Evolutionary conservation across 768 basidiomycete species (phyloP), one percentile per base, ranked within the genome.

Genomic region (Boletus fagicola): DNA sequence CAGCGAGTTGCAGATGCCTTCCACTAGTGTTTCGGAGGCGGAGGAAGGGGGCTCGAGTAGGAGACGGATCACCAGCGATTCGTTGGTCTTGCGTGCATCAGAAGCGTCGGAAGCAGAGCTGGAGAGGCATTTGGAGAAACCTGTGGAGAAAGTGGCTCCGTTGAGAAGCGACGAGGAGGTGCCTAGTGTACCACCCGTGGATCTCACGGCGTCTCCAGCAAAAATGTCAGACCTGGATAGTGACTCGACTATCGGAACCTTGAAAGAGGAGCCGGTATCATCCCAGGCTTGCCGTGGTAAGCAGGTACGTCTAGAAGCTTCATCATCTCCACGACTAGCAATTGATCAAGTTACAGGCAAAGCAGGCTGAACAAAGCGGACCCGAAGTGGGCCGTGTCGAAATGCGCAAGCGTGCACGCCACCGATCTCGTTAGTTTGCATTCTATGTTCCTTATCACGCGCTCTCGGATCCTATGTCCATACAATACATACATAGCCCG

Each of bases 201-300:
- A 59, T 36, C 52, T 61, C 28, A 59, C 57, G n/a, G n/a, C n/a
- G 12, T 45, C 59, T 16, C 58, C 57, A 50, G 50, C 53, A 42
- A 53, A 66, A 58, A 84, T 80, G 62, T 81, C 85, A 15, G 91
- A 88, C 61, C 76, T 80, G 3, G 92, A 92, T 44, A 92, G 88
- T 63, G 92, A 94, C 66, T 92, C 90, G 16, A 94, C 92, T 1
- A 92, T 94, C 49, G 90, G 85, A 22, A 89, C 84, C 3, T 65
- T 62, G 16, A 72, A 74, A 56, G 72, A 72, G 15, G 67, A 58
- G 38, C 60, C 53, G 4, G 31, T 49, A 40, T 56, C 57, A 16
- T 42, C 67, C 10, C 65, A 44, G 36, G 58, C 53, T 40, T 61
- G 64, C 24, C 58, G 58, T 57, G 45, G 33, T 22, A 54, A 62